Percentiles rank a stretch among this genome's conserved stretches.
Conservation (phyloP, 1,139 yeast genomes). For the Pichia cactophila region DNA sequence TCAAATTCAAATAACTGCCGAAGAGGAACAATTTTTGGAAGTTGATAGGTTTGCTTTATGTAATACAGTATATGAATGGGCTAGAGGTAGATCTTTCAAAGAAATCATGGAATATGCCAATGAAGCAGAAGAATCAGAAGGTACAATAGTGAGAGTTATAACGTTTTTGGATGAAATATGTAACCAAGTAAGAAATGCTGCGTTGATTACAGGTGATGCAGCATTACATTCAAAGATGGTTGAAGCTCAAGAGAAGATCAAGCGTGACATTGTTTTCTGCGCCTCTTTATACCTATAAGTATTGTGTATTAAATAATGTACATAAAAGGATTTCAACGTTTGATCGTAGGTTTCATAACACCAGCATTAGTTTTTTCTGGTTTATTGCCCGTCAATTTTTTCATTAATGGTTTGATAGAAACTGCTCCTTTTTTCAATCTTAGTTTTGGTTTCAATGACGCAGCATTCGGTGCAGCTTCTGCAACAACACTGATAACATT, state of each 20-base stretch:
- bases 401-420: conserved; percentile 23
- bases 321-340: not conserved
- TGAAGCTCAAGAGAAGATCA: conserved; percentile 88
- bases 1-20: conserved; percentile 71
- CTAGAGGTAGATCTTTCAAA: conserved; percentile 84
- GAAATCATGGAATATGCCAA: conserved; percentile 69
- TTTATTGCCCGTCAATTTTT: conserved; percentile 15
- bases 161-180: conserved; percentile 92
- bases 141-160: conserved; percentile 95
- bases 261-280: conserved; percentile 95
- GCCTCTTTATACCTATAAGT: conserved; percentile 70
- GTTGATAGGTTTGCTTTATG: conserved; percentile 81
- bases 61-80: conserved; percentile 97
- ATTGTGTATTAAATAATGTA: not conserved
- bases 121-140: conserved; percentile 66
- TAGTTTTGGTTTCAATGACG: conserved; percentile 24
- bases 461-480: conserved; percentile 58
- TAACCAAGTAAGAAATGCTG: conserved; percentile 90
- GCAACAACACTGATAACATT: conserved; percentile 77
- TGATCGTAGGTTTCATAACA: conserved; percentile 8
- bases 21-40: conserved; percentile 79
- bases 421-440: conserved; percentile 28
- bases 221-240: conserved; percentile 80
- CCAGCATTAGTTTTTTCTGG: conserved; percentile 5
- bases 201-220: conserved; percentile 90